Percentiles rank a stretch among this genome's conserved stretches.
These are phyloP conservation scores for Solanum chacoense DNA, from an alignment of 305 asterid genomes.

Conservation along the genomic window DNA sequence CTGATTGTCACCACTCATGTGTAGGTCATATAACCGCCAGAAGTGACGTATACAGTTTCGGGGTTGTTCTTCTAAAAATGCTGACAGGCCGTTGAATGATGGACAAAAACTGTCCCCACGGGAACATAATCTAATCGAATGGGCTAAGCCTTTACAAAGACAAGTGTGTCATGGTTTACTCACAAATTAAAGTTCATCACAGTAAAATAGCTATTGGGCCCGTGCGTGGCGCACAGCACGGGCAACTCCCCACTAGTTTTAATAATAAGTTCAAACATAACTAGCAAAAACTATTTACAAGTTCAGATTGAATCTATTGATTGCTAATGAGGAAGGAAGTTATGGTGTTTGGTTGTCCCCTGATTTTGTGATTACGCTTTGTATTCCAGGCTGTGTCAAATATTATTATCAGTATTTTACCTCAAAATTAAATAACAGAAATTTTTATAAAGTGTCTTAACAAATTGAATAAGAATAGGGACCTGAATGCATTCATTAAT, in stretches of 20 bases:
- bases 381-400: neutral
- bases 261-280: neutral
- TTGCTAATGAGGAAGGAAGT: neutral
- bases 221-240: too few relatives aligned
- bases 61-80: slow-evolving; percentile 19
- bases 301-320: neutral
- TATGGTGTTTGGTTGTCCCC: neutral
- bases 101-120: slow-evolving; percentile 10
- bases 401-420: neutral
- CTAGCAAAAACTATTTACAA: neutral
- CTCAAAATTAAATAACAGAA: neutral
- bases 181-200: too few relatives aligned
- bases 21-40: slow-evolving; percentile 13
- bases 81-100: slow-evolving; percentile 9
- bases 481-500: neutral
- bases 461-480: neutral
- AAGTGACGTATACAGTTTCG: slow-evolving; percentile 18
- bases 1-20: neutral
- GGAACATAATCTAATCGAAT: slow-evolving; percentile 15
- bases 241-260: neutral
- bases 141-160: slow-evolving; percentile 9
- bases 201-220: too few relatives aligned
- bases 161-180: too few relatives aligned
- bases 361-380: neutral
- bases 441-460: neutral